These are phyloP conservation scores for Trichosporon inkin DNA, from an alignment of 1,284 basidiomycete species.

Conservation along the genomic window DNA sequence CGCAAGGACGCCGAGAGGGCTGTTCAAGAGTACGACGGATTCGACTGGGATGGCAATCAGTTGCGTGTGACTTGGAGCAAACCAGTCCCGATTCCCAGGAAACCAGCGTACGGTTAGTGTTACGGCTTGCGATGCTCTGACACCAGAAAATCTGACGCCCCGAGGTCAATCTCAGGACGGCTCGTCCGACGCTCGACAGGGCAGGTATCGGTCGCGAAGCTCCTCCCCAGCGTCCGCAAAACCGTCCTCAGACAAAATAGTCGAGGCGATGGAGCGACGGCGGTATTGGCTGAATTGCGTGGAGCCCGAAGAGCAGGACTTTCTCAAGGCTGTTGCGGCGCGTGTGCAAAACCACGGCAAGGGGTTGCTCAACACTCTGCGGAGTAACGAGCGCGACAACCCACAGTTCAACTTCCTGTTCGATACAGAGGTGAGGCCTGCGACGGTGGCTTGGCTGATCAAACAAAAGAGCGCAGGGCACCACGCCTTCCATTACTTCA, in stretches of 20 bases:
- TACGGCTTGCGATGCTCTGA: slow-evolving; percentile 35
- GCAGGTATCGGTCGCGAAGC: too few relatives aligned
- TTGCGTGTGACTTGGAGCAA: slow-evolving; percentile 93
- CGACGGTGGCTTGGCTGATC: neutral
- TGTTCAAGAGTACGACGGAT: slow-evolving; percentile 79
- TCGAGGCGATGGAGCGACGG: neutral
- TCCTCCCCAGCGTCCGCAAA: slow-evolving; percentile 10
- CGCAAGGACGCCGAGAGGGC: slow-evolving; percentile 83
- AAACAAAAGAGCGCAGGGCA: slow-evolving; percentile 45
- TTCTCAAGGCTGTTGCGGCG: slow-evolving; percentile 76
- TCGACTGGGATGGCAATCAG: slow-evolving; percentile 81
- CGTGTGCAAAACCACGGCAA: slow-evolving; percentile 76
- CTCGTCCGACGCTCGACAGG: too few relatives aligned
- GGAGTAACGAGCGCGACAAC: slow-evolving; percentile 72
- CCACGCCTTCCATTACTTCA: slow-evolving; percentile 70
- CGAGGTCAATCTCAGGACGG: too few relatives aligned
- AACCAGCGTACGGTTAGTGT: slow-evolving; percentile 70
- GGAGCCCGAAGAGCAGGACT: slow-evolving; percentile 70
- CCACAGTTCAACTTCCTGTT: slow-evolving; percentile 75
- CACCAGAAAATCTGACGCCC: slow-evolving; percentile 4
- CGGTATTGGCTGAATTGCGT: slow-evolving; percentile 53
- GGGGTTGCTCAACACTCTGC: slow-evolving; percentile 69
- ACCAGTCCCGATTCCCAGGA: slow-evolving; percentile 75
- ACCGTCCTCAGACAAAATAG: neutral
- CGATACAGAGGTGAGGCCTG: slow-evolving; percentile 59